These are phyloP conservation scores for Solanum stenotomum DNA, from an alignment of 257 asterid species.

Conservation along the genomic window DNA sequence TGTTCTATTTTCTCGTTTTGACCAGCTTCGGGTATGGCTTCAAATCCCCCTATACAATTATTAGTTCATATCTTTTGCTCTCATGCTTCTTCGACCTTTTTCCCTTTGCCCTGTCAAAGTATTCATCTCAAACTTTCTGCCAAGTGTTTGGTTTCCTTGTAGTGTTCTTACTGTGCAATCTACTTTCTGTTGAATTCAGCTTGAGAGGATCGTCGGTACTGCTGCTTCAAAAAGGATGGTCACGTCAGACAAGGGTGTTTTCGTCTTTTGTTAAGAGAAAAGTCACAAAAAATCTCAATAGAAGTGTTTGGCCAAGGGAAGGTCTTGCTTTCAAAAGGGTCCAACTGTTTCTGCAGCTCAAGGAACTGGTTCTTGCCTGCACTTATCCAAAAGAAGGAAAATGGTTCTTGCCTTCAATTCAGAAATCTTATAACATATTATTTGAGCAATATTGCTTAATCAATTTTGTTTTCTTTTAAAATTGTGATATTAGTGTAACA, in stretches of 20 bases:
- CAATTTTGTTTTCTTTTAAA: neutral
- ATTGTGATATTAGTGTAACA: neutral
- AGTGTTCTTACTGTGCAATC: neutral
- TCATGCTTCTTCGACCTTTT: neutral
- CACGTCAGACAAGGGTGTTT: slow-evolving; percentile 64
- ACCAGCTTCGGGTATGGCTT: slow-evolving; percentile 64
- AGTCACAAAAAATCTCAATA: neutral
- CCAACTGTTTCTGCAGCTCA: neutral
- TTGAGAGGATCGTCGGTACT: slow-evolving; percentile 85
- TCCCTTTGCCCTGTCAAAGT: neutral
- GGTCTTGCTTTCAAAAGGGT: neutral
- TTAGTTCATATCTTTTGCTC: neutral
- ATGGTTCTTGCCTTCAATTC: neutral
- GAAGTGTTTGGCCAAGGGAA: neutral
- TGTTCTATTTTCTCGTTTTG: slow-evolving; percentile 73
- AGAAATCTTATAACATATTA: neutral
- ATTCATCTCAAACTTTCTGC: neutral
- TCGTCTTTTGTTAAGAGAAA: slow-evolving; percentile 47
- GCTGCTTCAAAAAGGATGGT: slow-evolving; percentile 75
- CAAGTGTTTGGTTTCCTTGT: neutral
- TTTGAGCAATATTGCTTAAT: neutral
- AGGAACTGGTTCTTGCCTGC: neutral
- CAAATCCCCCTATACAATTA: neutral
- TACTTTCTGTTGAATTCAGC: slow-evolving; percentile 27
- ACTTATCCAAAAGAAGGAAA: neutral